Conservation (phyloP, 371 early-diverging fungal species). For the Mucor saturninus region DNA sequence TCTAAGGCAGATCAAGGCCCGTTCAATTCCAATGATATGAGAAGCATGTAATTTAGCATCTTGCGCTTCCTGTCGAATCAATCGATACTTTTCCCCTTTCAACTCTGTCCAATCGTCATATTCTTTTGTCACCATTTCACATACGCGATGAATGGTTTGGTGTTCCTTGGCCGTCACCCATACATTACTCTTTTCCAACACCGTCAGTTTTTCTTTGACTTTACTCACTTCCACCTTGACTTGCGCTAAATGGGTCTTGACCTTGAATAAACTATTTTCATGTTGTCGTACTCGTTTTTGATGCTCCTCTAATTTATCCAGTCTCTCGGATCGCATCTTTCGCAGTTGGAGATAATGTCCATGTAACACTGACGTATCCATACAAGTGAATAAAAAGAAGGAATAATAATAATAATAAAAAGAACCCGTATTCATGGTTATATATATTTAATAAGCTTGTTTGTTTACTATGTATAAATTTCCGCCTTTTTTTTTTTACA, state of each 20-base stretch:
- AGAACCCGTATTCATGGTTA: neutral
- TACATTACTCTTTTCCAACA: conserved; percentile 7
- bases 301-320: conserved; percentile 9
- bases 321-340: conserved; percentile 16
- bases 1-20: conserved; percentile 15
- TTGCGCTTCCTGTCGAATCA: conserved; percentile 14
- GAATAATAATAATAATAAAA: conserved; percentile 3
- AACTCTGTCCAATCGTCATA: conserved; percentile 1
- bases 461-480: conserved; percentile 1
- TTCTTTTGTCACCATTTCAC: conserved; percentile 7
- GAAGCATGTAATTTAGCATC: conserved; percentile 18
- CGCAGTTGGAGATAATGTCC: conserved; percentile 15
- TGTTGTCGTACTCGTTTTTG: conserved; percentile 21
- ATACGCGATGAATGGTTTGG: conserved; percentile 14
- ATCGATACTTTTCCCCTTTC: conserved; percentile 7
- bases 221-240: neutral
- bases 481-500: conserved; percentile 12
- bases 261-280: conserved; percentile 13
- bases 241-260: conserved; percentile 9
- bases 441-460: no score
- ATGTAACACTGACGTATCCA: neutral
- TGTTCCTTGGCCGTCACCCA: conserved; percentile 31
- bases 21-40: conserved; percentile 29
- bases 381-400: neutral
- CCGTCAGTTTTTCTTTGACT: conserved; percentile 1